These are phyloP conservation scores for Alternaria infectoria DNA, from an alignment of 2,329 filamentous ascomycete species.

Conservation along the genomic window DNA sequence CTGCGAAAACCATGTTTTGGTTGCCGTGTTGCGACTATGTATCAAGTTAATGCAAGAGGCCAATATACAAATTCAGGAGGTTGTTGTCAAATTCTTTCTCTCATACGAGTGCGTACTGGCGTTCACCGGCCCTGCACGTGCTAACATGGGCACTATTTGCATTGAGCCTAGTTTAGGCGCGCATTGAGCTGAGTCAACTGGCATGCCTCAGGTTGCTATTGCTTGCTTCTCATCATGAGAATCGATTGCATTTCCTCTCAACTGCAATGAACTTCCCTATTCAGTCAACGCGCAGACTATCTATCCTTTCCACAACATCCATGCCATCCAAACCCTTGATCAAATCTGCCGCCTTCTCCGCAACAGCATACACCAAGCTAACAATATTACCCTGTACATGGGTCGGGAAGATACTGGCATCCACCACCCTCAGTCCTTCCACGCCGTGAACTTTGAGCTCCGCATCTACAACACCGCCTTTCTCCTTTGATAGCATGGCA, in stretches of 20 bases:
- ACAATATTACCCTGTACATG: constrained; percentile 28
- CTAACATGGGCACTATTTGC: not conserved
- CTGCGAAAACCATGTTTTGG: not conserved
- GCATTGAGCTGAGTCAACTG: not conserved
- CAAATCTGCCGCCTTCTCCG: constrained; percentile 35
- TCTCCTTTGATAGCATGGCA: constrained; percentile 37
- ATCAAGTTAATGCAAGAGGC: not conserved
- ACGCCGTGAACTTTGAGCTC: constrained; percentile 38
- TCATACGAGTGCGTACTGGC: not conserved
- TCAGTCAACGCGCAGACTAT: not conserved
- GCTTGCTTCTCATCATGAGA: not conserved
- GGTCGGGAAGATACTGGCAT: constrained; percentile 37
- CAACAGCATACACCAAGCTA: constrained; percentile 33
- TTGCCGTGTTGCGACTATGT: not conserved
- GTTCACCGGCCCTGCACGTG: not conserved
- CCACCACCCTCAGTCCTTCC: constrained; percentile 32
- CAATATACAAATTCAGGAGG: not conserved
- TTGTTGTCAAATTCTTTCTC: not conserved
- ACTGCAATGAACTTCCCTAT: not conserved
- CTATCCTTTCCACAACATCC: not conserved
- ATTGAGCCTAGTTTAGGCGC: not conserved
- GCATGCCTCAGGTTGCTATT: not conserved
- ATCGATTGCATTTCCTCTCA: not conserved
- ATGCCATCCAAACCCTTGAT: constrained; percentile 10
- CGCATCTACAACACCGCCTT: constrained; percentile 41